Evolutionary conservation across 1,284 basidiomycete genomes (phyloP).

Genomic region (Puccinia polysora): DNA sequence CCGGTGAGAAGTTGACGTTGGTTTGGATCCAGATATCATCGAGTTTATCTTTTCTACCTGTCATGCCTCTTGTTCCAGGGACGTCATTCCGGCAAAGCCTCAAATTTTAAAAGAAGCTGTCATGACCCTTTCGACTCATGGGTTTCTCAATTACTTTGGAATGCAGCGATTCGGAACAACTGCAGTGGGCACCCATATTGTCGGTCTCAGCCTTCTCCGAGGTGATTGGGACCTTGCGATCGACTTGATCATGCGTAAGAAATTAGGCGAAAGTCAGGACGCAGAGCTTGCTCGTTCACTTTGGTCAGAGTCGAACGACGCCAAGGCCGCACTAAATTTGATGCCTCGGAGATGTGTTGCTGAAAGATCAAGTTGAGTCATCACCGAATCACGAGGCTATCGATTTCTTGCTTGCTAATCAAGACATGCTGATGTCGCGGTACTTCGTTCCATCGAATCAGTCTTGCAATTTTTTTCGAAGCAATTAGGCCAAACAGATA

Average conservation of each 20-base stretch:
- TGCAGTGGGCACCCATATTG: conserved; percentile 86
- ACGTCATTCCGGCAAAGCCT: conserved; percentile 69
- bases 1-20: conserved; percentile 57
- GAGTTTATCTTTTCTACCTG: no score
- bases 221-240: conserved; percentile 84
- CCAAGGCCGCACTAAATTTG: conserved; percentile 22
- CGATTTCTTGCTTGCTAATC: no score
- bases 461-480: conserved; percentile 42
- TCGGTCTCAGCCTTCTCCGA: conserved; percentile 81
- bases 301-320: conserved; percentile 37
- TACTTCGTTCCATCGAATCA: not conserved
- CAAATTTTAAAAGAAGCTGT: conserved; percentile 71
- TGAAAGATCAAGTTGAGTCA: conserved; percentile 36
- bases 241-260: conserved; percentile 70
- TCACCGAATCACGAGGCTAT: no score
- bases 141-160: conserved; percentile 96
- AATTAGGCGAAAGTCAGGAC: conserved; percentile 85
- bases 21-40: no score
- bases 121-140: conserved; percentile 72
- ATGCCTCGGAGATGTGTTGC: conserved; percentile 43
- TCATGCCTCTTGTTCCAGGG: conserved; percentile 52
- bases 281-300: conserved; percentile 55
- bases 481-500: conserved; percentile 15
- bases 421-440: not conserved
- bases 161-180: conserved; percentile 99